These are phyloP conservation scores for Lanmaoa rubissima DNA, from an alignment of 768 basidiomycete species.

Conservation along the genomic window DNA sequence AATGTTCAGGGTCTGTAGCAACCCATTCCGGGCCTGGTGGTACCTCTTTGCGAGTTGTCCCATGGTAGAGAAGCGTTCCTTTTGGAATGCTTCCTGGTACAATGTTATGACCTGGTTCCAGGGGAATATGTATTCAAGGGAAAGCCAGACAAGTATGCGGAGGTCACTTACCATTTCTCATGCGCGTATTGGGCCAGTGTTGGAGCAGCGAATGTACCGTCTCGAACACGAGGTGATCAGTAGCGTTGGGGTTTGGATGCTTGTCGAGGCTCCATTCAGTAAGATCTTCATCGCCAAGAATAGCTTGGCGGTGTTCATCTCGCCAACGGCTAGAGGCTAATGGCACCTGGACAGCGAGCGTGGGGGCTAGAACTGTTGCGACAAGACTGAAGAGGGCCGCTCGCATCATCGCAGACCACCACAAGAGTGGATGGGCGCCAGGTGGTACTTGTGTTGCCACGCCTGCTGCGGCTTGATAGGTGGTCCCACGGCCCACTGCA, in stretches of 20 bases:
- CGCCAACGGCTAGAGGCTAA: not conserved
- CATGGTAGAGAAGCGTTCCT: slow-evolving; percentile 40
- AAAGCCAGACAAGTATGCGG: slow-evolving; percentile 8
- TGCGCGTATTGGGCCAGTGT: slow-evolving; percentile 47
- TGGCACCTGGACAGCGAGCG: slow-evolving; percentile 8
- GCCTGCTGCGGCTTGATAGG: too few relatives aligned
- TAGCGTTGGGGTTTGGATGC: slow-evolving; percentile 25
- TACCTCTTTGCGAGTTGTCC: slow-evolving; percentile 12
- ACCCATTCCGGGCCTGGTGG: slow-evolving; percentile 35
- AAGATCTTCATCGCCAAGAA: not conserved
- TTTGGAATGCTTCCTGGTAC: slow-evolving; percentile 34
- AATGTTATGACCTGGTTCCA: slow-evolving; percentile 17
- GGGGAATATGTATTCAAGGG: slow-evolving; percentile 13
- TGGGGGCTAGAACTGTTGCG: not conserved
- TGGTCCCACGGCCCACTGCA: too few relatives aligned
- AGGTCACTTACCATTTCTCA: slow-evolving; percentile 39
- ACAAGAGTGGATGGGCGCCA: not conserved
- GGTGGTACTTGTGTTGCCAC: not conserved
- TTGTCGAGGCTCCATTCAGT: slow-evolving; percentile 25
- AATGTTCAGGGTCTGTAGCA: slow-evolving; percentile 37
- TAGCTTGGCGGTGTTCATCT: not conserved
- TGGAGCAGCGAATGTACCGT: slow-evolving; percentile 34
- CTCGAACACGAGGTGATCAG: slow-evolving; percentile 26
- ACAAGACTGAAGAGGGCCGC: not conserved
- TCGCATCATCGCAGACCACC: not conserved